Conservation (phyloP, 1,284 basidiomycete genomes). For the Pseudozyma sp. region DNA sequence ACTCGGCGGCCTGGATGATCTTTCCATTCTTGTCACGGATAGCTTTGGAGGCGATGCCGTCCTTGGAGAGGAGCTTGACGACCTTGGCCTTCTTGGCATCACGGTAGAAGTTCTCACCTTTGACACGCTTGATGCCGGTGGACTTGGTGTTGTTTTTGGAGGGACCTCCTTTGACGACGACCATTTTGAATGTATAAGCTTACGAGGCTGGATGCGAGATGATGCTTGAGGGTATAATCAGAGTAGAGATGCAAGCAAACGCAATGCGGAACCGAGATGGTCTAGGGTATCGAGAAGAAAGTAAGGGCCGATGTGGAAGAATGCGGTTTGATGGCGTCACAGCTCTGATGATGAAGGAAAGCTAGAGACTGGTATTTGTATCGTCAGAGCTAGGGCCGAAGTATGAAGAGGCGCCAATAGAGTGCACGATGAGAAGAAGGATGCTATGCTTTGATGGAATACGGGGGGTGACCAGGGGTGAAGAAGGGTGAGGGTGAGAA, state of each 20-base stretch:
- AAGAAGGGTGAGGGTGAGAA: constrained; percentile 21
- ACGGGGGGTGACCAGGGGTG: constrained; percentile 33
- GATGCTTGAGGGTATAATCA: constrained; percentile 24
- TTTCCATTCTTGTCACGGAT: constrained; percentile 67
- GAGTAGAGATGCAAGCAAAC: constrained; percentile 3
- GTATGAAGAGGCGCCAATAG: not conserved
- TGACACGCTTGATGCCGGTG: constrained; percentile 55
- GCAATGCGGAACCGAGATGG: not conserved
- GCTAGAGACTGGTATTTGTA: not conserved
- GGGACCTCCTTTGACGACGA: constrained; percentile 54
- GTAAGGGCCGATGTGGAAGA: not conserved
- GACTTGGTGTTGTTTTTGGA: constrained; percentile 53
- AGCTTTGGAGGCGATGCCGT: constrained; percentile 64
- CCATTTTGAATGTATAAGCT: constrained; percentile 42
- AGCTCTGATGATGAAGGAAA: too few relatives aligned
- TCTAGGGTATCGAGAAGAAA: constrained; percentile 5
- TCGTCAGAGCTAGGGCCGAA: constrained; percentile 7
- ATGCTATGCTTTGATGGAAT: not conserved
- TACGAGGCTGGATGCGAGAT: not conserved
- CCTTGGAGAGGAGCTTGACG: constrained; percentile 66
- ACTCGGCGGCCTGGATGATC: constrained; percentile 64
- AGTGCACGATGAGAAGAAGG: not conserved
- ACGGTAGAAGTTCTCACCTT: constrained; percentile 69
- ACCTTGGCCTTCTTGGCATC: constrained; percentile 68
- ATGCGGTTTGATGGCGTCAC: not conserved